Base-by-base conservation (phyloP, 1,284 basidiomycete species). In the Irpex lacteus region DNA sequence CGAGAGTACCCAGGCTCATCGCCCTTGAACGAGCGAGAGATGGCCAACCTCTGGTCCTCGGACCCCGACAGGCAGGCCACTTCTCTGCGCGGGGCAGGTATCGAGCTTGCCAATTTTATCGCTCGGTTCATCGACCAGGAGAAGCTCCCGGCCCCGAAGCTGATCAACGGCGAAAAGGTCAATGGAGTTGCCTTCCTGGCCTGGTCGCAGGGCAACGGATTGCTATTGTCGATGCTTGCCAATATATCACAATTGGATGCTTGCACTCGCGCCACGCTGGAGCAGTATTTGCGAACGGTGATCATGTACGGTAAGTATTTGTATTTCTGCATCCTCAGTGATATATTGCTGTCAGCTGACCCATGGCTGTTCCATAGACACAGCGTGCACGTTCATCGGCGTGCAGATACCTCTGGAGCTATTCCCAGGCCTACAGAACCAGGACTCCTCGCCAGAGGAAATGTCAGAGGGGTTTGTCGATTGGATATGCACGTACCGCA, bases 1-100 rank as follows among this genome's bases (percentile, higher is more conserved):
- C 34, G 62, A 47, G 62, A 63, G n/a, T 63, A 63, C 32, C 62
- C 62, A 0, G 62, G 59, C 13, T 63, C 62, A 2, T 59, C 40
- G 3, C 50, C 37, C 13, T 50, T 54, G 36, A 55, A 47, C 50
- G 38, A 53, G 5, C 21, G 40, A 4, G 62, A 63, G 52, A 49
- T 63, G 18, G 58, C 49, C 36, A 40, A 15, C 34, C 4, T 63
- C 26, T 32, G 5, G 21, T 60, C 52, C 6, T 18, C 15, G 9
- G 59, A 63, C 13, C 21, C 19, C 8, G 38, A 56, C 3, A 60
- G 19, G 21, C 58, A 60, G 18, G 50, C 59, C 6, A 57, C 15
- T 18, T n/a, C 52, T 8, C 2, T 63, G 18, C 50, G 54, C 13
- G 40, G 8, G 19, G 32, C 40, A 5, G 62, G 50, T n/a, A 15